These are phyloP conservation scores for Umbelopsis isabellina DNA, from an alignment of 192 early-diverging fungal genomes.

Conservation along the genomic window DNA sequence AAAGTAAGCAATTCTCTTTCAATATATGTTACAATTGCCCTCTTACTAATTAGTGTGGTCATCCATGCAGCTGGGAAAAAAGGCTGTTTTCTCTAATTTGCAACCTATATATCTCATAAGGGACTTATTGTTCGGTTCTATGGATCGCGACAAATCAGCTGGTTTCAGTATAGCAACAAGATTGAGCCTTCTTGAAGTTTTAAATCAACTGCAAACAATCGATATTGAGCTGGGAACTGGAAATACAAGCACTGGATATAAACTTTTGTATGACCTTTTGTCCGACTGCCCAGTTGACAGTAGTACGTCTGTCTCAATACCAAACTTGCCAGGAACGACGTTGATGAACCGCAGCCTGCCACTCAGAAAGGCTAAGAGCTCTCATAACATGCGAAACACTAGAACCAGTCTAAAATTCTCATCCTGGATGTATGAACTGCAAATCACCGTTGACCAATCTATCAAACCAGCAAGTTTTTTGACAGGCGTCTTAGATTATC, in stretches of 20 bases:
- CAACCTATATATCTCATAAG: constrained; percentile 18
- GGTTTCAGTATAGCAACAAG: background rate
- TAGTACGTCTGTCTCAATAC: background rate
- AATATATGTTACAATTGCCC: background rate
- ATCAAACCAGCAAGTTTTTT: constrained; percentile 23
- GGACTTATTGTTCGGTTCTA: background rate
- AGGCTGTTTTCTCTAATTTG: background rate
- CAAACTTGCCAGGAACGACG: background rate
- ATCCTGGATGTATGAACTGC: constrained; percentile 26
- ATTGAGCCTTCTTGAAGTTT: background rate
- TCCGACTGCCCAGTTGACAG: background rate
- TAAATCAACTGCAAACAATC: constrained; percentile 7
- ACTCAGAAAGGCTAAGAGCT: background rate
- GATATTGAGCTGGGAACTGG: background rate
- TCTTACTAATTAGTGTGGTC: background rate
- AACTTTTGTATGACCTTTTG: background rate
- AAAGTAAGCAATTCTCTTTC: background rate
- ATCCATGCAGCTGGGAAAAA: background rate
- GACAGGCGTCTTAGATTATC: constrained; percentile 26
- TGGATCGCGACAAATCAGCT: background rate
- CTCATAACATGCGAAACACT: background rate
- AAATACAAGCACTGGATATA: background rate
- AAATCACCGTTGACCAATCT: constrained; percentile 15
- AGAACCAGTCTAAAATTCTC: background rate
- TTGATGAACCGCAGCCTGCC: constrained; percentile 1